These are phyloP conservation scores for Ogataea methylovora DNA, from an alignment of 805 yeast species.

Conservation along the genomic window DNA sequence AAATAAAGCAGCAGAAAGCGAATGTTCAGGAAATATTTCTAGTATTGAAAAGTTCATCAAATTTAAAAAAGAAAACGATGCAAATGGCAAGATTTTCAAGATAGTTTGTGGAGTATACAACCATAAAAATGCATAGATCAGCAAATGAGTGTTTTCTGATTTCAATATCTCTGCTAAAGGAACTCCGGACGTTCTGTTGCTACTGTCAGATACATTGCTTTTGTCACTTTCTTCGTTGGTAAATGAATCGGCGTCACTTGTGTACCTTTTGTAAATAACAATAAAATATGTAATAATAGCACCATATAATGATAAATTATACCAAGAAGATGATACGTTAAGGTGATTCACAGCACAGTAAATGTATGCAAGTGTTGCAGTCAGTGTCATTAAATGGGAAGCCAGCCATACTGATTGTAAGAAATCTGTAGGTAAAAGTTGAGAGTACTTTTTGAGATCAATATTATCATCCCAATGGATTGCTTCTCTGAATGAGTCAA, in stretches of 20 bases:
- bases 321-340: slow-evolving; percentile 10
- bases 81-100: slow-evolving; percentile 32
- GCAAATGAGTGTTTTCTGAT: slow-evolving; percentile 33
- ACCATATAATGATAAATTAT: slow-evolving; percentile 13
- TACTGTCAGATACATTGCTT: slow-evolving; percentile 1
- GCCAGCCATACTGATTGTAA: slow-evolving; percentile 14
- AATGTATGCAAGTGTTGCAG: slow-evolving; percentile 11
- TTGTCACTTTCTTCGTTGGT: background rate
- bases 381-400: slow-evolving; percentile 14
- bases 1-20: slow-evolving; percentile 24
- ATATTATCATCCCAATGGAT: no score
- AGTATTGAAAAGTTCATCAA: slow-evolving; percentile 23
- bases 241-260: slow-evolving; percentile 2
- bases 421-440: slow-evolving; percentile 12
- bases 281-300: slow-evolving; percentile 21
- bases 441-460: no score
- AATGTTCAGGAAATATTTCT: slow-evolving; percentile 26
- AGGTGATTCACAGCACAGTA: slow-evolving; percentile 2
- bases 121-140: slow-evolving; percentile 32
- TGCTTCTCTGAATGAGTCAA: no score
- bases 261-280: slow-evolving; percentile 21
- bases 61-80: slow-evolving; percentile 33
- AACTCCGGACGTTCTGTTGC: slow-evolving; percentile 6
- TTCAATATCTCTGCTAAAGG: slow-evolving; percentile 28
- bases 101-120: slow-evolving; percentile 22